Evolutionary conservation across 1,139 yeast genomes (phyloP).

Genomic region (Yamadazyma atmosphaerica): DNA sequence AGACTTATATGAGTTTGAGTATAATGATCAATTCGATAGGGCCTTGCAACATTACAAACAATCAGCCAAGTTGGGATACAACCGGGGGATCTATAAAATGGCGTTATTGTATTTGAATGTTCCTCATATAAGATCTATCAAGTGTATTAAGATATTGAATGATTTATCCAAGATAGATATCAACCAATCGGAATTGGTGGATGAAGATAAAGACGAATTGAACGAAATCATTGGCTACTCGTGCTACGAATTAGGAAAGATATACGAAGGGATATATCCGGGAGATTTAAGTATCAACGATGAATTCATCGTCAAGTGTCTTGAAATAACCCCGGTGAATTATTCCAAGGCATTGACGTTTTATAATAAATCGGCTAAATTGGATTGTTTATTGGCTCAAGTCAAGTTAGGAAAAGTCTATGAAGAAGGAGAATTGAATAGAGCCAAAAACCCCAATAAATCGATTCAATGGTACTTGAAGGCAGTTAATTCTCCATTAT

Average conservation of each 20-base stretch:
- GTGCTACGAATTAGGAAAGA: conserved; percentile 58
- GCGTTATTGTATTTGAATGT: conserved; percentile 40
- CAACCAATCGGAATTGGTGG: conserved; percentile 35
- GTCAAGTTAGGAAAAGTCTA: conserved; percentile 84
- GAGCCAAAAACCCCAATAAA: conserved; percentile 65
- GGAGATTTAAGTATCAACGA: conserved; percentile 42
- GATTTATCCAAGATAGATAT: conserved; percentile 39
- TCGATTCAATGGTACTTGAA: conserved; percentile 89
- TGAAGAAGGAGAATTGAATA: conserved; percentile 78
- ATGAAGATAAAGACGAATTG: conserved; percentile 43
- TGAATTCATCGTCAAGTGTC: conserved; percentile 34
- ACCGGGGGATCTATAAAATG: conserved; percentile 44
- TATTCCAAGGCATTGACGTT: conserved; percentile 63
- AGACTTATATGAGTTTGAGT: conserved; percentile 40
- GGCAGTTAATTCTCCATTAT: conserved; percentile 61
- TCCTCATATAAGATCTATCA: conserved; percentile 35
- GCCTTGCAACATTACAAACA: conserved; percentile 39
- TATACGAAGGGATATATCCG: conserved; percentile 67
- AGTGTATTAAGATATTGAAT: conserved; percentile 37
- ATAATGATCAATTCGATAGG: conserved; percentile 27
- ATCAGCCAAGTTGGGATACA: conserved; percentile 45
- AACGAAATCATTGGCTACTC: conserved; percentile 46
- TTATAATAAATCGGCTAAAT: conserved; percentile 75
- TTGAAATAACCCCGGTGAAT: conserved; percentile 47
- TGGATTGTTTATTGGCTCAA: conserved; percentile 78